Percentiles rank a stretch among this genome's conserved stretches.
These are phyloP conservation scores for Irpex sp. DNA, from an alignment of 1,284 basidiomycete genomes.

Conservation along the genomic window DNA sequence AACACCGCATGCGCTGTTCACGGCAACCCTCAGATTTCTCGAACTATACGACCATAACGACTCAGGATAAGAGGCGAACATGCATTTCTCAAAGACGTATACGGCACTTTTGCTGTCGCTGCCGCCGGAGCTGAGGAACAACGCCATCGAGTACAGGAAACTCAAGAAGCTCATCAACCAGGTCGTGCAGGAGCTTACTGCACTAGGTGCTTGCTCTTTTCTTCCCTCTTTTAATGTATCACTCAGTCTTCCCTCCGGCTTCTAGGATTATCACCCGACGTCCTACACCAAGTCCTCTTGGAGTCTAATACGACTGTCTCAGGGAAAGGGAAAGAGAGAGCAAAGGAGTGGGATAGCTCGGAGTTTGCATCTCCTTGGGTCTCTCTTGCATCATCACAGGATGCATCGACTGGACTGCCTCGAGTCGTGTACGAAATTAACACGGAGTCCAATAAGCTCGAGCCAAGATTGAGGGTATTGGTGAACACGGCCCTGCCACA, in stretches of 20 bases:
- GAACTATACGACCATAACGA: background rate
- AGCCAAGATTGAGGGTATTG: slow-evolving; percentile 54
- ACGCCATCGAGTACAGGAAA: slow-evolving; percentile 85
- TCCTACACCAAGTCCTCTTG: slow-evolving; percentile 45
- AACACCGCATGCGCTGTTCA: no score
- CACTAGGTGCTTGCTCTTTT: slow-evolving; percentile 48
- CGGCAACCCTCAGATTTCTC: background rate
- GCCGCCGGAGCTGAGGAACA: slow-evolving; percentile 70
- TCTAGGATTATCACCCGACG: slow-evolving; percentile 33
- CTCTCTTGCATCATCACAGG: slow-evolving; percentile 1
- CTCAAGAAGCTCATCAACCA: slow-evolving; percentile 93
- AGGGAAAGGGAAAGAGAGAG: slow-evolving; percentile 24
- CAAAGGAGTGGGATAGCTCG: slow-evolving; percentile 8
- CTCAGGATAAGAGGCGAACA: slow-evolving; percentile 23
- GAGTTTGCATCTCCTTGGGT: slow-evolving; percentile 1
- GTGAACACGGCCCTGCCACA: slow-evolving; percentile 22
- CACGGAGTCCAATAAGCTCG: slow-evolving; percentile 41
- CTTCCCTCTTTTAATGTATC: background rate
- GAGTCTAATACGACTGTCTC: slow-evolving; percentile 14
- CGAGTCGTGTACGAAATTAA: slow-evolving; percentile 54
- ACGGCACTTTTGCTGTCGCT: slow-evolving; percentile 65
- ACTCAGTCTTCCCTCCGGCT: background rate
- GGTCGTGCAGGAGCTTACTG: slow-evolving; percentile 78
- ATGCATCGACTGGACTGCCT: slow-evolving; percentile 12
- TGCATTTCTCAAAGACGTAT: slow-evolving; percentile 87